phyloP scores from a whole-genome alignment of 2,329 filamentous ascomycete genomes.

The Paecilomyces variotii region DNA sequence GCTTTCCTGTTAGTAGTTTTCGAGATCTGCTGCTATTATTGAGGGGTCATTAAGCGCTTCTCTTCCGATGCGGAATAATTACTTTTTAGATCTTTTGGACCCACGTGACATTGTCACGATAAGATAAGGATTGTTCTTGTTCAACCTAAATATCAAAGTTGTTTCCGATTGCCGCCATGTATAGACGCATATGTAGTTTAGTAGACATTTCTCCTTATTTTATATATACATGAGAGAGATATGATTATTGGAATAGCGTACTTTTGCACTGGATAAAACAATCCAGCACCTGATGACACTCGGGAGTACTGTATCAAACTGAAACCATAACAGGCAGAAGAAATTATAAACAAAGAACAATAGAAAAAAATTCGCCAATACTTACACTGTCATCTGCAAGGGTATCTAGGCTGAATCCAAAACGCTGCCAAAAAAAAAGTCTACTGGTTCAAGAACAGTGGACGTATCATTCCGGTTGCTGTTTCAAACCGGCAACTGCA shows the following conservation, averaged over 20 bases:
- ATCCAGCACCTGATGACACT: too few species aligned
- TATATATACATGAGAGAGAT: too few species aligned
- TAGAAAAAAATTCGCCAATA: background rate
- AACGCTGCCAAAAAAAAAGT: background rate
- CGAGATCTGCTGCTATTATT: background rate
- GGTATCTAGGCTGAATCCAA: background rate
- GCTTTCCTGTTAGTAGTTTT: background rate
- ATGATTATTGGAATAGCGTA: too few species aligned
- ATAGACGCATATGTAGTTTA: too few species aligned
- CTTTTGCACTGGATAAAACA: too few species aligned
- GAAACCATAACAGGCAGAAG: background rate
- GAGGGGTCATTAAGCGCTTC: background rate
- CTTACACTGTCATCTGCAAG: background rate
- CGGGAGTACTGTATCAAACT: too few species aligned
- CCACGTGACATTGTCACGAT: background rate
- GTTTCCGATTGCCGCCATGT: background rate
- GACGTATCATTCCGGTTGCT: background rate
- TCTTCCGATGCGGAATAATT: background rate
- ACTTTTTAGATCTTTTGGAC: background rate
- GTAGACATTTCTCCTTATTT: too few species aligned
- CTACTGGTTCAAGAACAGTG: background rate
- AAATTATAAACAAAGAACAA: background rate
- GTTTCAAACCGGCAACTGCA: constrained; percentile 33
- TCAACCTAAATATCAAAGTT: background rate
- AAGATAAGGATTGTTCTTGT: background rate